phyloP scores from a whole-genome alignment of 2,329 filamentous ascomycete genomes.

The Botrytis pseudocinerea region DNA sequence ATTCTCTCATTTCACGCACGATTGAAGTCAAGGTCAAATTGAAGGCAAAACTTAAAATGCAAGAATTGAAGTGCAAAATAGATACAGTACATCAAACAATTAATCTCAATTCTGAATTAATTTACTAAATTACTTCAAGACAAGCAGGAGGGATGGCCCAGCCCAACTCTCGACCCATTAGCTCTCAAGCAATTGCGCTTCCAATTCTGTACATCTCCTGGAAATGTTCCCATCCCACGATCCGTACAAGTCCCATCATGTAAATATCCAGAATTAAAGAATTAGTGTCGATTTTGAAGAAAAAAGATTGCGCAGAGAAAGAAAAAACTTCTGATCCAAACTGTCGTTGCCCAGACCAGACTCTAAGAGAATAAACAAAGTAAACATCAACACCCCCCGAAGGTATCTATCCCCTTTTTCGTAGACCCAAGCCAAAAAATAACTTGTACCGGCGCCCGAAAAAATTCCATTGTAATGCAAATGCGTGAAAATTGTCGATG shows the following conservation, averaged over 20 bases:
- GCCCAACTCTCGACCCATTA: neutral
- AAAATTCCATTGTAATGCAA: constrained; percentile 29
- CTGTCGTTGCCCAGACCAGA: constrained; percentile 17
- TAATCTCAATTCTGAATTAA: constrained; percentile 11
- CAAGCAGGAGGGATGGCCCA: constrained; percentile 17
- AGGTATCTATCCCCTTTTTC: constrained; percentile 28
- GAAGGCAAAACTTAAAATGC: neutral
- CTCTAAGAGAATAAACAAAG: constrained; percentile 24
- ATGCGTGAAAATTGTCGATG: constrained; percentile 30
- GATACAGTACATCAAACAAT: constrained; percentile 4
- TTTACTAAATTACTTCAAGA: neutral
- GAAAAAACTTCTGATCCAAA: constrained; percentile 12
- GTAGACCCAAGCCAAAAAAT: constrained; percentile 37
- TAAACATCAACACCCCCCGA: constrained; percentile 26
- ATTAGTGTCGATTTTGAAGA: constrained; percentile 5
- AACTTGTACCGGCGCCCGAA: constrained; percentile 25
- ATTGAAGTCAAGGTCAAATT: neutral
- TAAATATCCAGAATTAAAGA: constrained; percentile 13
- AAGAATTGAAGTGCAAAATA: neutral
- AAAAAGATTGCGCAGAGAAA: constrained; percentile 13
- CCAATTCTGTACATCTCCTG: neutral
- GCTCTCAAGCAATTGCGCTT: neutral
- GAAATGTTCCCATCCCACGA: constrained; percentile 15
- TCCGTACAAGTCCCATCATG: constrained; percentile 1
- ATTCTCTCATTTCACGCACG: neutral